phyloP scores from a whole-genome alignment of 148 eudicot genomes.

The Fagopyrum homotropicum region DNA sequence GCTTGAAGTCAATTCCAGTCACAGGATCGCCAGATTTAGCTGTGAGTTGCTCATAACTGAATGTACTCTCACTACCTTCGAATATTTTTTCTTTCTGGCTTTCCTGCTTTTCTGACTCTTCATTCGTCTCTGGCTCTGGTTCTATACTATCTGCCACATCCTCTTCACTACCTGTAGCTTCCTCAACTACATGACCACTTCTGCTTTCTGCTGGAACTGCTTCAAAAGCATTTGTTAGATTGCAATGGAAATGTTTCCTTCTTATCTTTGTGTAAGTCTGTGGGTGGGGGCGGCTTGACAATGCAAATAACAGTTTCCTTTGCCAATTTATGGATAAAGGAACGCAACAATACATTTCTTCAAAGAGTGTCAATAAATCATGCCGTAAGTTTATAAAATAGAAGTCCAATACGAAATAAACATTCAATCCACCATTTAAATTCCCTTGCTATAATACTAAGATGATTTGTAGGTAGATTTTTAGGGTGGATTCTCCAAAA shows the following conservation, averaged over 20 bases:
- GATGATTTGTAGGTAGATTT: background rate
- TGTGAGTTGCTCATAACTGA: slow-evolving; percentile 66
- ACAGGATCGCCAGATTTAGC: slow-evolving; percentile 80
- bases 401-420: background rate
- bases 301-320: no score
- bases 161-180: no score
- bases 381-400: background rate
- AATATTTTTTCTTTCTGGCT: slow-evolving; percentile 47
- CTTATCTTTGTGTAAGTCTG: background rate
- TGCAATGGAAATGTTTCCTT: background rate
- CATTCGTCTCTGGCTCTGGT: slow-evolving; percentile 32
- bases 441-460: no score
- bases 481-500: no score
- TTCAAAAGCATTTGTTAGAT: slow-evolving; percentile 1
- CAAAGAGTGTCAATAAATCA: background rate
- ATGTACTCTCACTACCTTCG: slow-evolving; percentile 44
- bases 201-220: slow-evolving; percentile 38
- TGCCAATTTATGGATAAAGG: background rate
- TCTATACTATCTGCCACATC: slow-evolving; percentile 14
- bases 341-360: background rate
- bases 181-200: background rate
- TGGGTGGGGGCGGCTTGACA: background rate
- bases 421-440: background rate
- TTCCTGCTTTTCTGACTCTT: slow-evolving; percentile 34
- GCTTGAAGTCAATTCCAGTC: slow-evolving; percentile 85